A percentile compares a stretch with the other conserved stretches of the same genome.
Conservation (phyloP, 73 alveolate genomes). For the Paramecium primaurelia region DNA sequence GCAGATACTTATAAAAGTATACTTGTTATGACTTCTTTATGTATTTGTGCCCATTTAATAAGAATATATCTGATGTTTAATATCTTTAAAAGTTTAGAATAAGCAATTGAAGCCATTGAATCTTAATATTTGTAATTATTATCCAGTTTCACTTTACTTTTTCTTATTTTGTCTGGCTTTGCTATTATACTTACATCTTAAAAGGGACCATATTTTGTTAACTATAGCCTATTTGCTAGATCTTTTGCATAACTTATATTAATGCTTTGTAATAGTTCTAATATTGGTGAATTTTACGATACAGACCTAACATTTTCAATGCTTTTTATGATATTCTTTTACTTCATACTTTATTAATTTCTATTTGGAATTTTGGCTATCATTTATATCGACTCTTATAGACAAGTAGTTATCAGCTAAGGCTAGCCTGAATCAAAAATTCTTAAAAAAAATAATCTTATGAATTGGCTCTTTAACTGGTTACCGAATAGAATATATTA, state of each 20-base stretch:
- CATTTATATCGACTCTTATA: conserved; percentile 25
- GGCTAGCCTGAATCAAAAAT: background rate
- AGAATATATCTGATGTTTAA: background rate
- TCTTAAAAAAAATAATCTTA: background rate
- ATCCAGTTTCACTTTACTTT: background rate
- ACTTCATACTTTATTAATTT: background rate
- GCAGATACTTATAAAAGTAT: background rate
- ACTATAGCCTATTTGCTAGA: background rate
- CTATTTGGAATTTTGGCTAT: conserved; percentile 1
- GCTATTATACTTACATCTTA: background rate
- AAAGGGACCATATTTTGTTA: background rate
- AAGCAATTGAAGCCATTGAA: background rate
- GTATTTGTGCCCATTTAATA: background rate
- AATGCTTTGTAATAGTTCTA: background rate
- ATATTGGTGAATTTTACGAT: background rate
- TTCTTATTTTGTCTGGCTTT: background rate
- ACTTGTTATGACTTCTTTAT: background rate
- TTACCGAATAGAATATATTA: background rate
- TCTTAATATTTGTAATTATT: background rate
- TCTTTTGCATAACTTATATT: background rate
- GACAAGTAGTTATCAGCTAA: background rate
- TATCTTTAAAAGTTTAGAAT: background rate
- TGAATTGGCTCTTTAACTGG: background rate
- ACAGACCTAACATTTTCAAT: background rate
- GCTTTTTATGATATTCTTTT: background rate